These are phyloP conservation scores for Globisporangium nodosum DNA, from an alignment of 352 stramenopile species.

Conservation along the genomic window DNA sequence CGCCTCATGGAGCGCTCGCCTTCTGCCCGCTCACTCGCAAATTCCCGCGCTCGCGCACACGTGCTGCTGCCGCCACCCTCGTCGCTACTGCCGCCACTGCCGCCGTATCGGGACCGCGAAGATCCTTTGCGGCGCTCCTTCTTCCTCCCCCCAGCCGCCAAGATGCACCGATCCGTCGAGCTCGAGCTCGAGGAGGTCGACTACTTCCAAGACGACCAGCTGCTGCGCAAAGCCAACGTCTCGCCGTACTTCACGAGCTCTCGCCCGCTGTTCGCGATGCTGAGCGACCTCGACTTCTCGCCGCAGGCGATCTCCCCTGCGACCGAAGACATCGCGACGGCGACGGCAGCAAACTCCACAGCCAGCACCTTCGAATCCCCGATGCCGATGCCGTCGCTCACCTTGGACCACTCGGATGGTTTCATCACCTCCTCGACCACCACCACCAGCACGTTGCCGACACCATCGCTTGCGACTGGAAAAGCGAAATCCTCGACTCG, in stretches of 20 bases:
- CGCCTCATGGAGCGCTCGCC: background rate
- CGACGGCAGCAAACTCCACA: background rate
- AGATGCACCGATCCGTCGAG: conserved; percentile 18
- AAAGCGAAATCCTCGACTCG: background rate
- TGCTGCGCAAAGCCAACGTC: conserved; percentile 21
- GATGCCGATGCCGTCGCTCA: background rate
- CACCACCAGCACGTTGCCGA: background rate
- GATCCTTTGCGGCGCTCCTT: background rate
- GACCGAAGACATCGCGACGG: background rate
- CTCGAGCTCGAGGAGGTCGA: conserved; percentile 40
- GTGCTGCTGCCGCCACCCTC: background rate
- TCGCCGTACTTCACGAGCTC: conserved; percentile 34
- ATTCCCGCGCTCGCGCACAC: background rate
- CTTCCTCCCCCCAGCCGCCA: background rate
- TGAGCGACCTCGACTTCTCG: conserved; percentile 35
- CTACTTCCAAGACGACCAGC: conserved; percentile 17
- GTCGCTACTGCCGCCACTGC: background rate
- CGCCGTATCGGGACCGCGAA: background rate
- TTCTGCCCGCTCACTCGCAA: background rate
- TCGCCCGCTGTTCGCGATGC: conserved; percentile 14
- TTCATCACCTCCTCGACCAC: background rate
- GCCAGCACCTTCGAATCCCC: background rate
- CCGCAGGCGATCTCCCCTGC: conserved; percentile 10
- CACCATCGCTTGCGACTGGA: background rate
- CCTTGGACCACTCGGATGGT: background rate